These are phyloP conservation scores for Cordyceps pruinosa DNA, from an alignment of 2,329 filamentous ascomycete species.

Conservation along the genomic window DNA sequence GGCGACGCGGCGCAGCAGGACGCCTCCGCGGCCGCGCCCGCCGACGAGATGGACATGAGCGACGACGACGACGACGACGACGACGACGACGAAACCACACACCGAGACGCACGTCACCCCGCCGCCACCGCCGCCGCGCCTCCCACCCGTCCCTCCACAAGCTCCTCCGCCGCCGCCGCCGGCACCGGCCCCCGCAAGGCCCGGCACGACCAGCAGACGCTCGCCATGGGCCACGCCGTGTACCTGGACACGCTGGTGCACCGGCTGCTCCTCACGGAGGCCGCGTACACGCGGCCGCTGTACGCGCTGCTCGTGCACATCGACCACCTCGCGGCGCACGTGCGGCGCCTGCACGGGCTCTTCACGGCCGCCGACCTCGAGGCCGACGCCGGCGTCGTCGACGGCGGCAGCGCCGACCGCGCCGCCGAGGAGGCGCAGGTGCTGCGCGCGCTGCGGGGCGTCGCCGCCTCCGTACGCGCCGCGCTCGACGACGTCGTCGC, in stretches of 20 bases:
- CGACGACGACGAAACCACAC: not conserved
- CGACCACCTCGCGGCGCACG: conserved; percentile 74
- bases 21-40: not conserved
- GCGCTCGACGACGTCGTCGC: conserved; percentile 63
- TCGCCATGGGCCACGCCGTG: conserved; percentile 69
- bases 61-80: not conserved
- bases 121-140: conserved; percentile 13
- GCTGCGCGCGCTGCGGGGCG: conserved; percentile 53
- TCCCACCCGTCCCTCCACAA: conserved; percentile 14
- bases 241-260: conserved; percentile 66
- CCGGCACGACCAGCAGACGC: conserved; percentile 71
- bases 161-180: conserved; percentile 13
- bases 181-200: not conserved
- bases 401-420: conserved; percentile 65
- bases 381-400: conserved; percentile 72
- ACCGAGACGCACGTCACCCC: not conserved
- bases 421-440: conserved; percentile 66
- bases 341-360: conserved; percentile 67
- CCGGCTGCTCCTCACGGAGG: conserved; percentile 59
- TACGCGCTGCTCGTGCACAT: conserved; percentile 63
- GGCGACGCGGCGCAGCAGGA: conserved; percentile 25
- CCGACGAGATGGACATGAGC: conserved; percentile 1
- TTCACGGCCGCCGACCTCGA: conserved; percentile 77
- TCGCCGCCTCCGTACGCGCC: conserved; percentile 57
- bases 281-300: conserved; percentile 56